A percentile compares a stretch with the other conserved stretches of the same genome.
These are phyloP conservation scores for Ophiocordyceps unilateralis DNA, from an alignment of 2,329 filamentous ascomycete species.

Conservation along the genomic window DNA sequence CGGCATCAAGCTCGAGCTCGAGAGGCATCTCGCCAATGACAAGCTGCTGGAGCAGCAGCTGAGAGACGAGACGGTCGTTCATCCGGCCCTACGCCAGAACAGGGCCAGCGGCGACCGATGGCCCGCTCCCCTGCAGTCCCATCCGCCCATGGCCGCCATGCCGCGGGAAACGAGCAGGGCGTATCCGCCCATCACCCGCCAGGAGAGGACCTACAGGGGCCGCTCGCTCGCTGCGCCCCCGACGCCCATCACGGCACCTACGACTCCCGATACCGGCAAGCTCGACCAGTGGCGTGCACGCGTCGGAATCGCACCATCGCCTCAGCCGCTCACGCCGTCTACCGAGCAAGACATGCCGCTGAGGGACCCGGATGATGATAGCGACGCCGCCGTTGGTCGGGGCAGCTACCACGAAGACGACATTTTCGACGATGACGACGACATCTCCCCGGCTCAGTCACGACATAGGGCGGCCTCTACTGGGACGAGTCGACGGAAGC, in stretches of 20 bases:
- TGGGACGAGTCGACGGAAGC: background rate
- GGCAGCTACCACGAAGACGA: background rate
- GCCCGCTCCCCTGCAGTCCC: constrained; percentile 11
- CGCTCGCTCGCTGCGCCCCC: constrained; percentile 12
- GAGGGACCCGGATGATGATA: background rate
- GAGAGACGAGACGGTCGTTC: constrained; percentile 11
- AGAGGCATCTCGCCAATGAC: constrained; percentile 16
- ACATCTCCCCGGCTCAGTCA: background rate
- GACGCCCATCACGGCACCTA: constrained; percentile 10
- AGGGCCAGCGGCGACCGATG: constrained; percentile 8
- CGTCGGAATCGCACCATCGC: constrained; percentile 8
- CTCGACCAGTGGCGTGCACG: constrained; percentile 15
- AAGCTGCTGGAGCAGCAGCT: constrained; percentile 9
- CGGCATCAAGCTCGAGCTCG: constrained; percentile 21
- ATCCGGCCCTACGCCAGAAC: constrained; percentile 17
- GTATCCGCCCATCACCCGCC: constrained; percentile 20
- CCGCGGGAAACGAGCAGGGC: constrained; percentile 5
- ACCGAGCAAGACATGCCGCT: constrained; percentile 2
- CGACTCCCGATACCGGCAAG: constrained; percentile 13
- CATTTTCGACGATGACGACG: background rate
- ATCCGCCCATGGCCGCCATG: constrained; percentile 3
- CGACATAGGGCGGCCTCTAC: background rate
- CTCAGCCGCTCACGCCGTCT: background rate
- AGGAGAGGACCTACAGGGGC: constrained; percentile 10
- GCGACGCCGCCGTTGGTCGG: background rate